Conservation (phyloP, 371 early-diverging fungal species). For the Apophysomyces elegans region DNA sequence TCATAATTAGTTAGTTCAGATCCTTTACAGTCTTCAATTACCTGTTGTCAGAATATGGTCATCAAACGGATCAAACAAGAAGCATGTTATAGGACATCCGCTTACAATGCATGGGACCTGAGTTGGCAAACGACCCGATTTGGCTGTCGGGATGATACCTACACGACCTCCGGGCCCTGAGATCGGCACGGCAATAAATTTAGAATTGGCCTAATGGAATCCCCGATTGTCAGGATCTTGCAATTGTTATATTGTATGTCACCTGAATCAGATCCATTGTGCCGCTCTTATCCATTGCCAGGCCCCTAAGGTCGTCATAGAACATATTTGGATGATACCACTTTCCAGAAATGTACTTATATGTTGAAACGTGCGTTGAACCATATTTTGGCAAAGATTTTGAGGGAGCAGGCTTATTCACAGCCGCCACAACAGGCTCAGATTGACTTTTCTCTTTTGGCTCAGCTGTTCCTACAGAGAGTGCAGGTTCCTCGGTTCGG, state of each 20-base stretch:
- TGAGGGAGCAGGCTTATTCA: constrained; percentile 9
- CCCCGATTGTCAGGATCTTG: neutral
- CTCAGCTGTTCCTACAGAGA: neutral
- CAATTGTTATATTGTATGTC: constrained; percentile 10
- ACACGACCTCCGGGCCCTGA: constrained; percentile 84
- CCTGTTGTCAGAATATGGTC: constrained; percentile 59
- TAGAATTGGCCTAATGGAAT: constrained; percentile 48
- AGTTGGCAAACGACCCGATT: constrained; percentile 72
- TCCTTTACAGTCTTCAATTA: constrained; percentile 9
- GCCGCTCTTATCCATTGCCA: constrained; percentile 68
- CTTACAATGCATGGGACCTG: constrained; percentile 64
- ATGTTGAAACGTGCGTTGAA: constrained; percentile 39
- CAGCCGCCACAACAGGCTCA: constrained; percentile 12
- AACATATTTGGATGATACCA: constrained; percentile 62
- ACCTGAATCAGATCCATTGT: constrained; percentile 69
- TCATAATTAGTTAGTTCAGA: neutral
- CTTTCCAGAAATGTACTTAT: constrained; percentile 73
- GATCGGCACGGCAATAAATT: constrained; percentile 73
- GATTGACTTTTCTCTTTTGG: neutral
- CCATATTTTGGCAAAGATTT: constrained; percentile 34
- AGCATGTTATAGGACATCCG: constrained; percentile 60
- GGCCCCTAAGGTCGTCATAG: constrained; percentile 67
- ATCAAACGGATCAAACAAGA: constrained; percentile 77
- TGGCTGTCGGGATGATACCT: constrained; percentile 64
- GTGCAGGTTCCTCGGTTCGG: neutral